Evolutionary conservation across 2,329 filamentous ascomycete species (phyloP), one percentile per base, ranked within the genome.

Genomic region (Calonectria henricotiae): DNA sequence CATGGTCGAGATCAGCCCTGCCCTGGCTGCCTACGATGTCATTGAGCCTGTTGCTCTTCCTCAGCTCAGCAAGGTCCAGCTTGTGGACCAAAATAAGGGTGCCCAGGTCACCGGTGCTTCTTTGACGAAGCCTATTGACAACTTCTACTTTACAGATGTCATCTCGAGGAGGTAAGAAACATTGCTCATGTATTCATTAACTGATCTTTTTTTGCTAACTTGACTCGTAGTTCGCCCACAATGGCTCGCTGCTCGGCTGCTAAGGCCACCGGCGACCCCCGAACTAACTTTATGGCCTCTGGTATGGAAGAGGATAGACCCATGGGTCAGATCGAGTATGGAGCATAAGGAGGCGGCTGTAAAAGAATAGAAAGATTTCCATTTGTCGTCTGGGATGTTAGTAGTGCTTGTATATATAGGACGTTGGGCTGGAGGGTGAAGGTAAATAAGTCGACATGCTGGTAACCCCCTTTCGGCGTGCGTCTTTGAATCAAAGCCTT

Each of bases 61-160:
- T 76, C 86, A 90, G 73, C 86, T 98, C 78, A 95, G 94, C 89
- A 98, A 95, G 88, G 93, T 98, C 68, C 96, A 98, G 85, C 88
- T 99, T 68, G 94, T 98, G 64, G 96, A 98, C 81, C 94, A 97
- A 84, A 98, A 98, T 88, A 98, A 96, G 90, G 95, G 94, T 58
- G 85, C 90, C 62, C 92, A 94, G 84, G 79, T 88, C n/a, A 92
- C 87, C 46, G 91, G 91, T n/a, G 85, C 88, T 77, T 90, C 93
- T 35, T 88, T 99, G 79, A 94, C 91, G 87, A 94, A 93, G 84
- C 91, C 93, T 68, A 94, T 99, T 77, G 92, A 98, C 79, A 94
- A 99, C 87, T 99, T 99, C 84, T 99, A 95, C 87, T 98, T 98
- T 85, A 99, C 96, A 83, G 96, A 99, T 85, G 91, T 92, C 69